A percentile compares a stretch with the other conserved stretches of the same genome.
Evolutionary conservation across 1,284 basidiomycete genomes (phyloP).

Genomic region (Cystobasidium slooffiae): DNA sequence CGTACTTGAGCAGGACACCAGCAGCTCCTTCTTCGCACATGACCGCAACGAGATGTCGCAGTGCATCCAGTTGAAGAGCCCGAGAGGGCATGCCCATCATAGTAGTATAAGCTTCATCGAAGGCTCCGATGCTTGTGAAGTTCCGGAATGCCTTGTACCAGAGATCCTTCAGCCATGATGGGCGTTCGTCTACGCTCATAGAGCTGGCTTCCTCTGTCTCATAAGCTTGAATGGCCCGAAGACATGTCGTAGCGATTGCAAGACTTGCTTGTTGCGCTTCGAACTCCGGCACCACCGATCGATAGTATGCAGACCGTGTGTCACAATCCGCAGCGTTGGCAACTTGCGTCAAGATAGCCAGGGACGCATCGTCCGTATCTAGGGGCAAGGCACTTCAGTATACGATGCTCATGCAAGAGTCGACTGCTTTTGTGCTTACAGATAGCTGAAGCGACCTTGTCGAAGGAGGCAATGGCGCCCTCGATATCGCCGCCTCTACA

Average conservation of each 20-base stretch:
- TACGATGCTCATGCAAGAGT: neutral
- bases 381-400: neutral
- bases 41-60: conserved; percentile 77
- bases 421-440: conserved; percentile 63
- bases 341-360: conserved; percentile 2
- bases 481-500: conserved; percentile 73
- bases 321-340: conserved; percentile 15
- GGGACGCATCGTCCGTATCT: conserved; percentile 33
- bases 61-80: conserved; percentile 69
- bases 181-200: neutral
- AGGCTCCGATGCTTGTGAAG: conserved; percentile 71
- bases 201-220: neutral
- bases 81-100: conserved; percentile 74
- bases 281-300: conserved; percentile 75
- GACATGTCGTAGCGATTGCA: conserved; percentile 7
- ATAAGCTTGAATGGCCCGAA: conserved; percentile 69
- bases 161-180: conserved; percentile 59
- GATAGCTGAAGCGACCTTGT: conserved; percentile 75
- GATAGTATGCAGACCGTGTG: conserved; percentile 64
- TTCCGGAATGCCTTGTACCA: conserved; percentile 81
- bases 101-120: conserved; percentile 81
- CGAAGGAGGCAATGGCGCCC: conserved; percentile 71
- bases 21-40: conserved; percentile 92
- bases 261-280: conserved; percentile 59
- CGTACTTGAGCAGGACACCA: conserved; percentile 76